phyloP scores from a whole-genome alignment of 2,329 filamentous ascomycete genomes.

The Verticillium alfalfae region DNA sequence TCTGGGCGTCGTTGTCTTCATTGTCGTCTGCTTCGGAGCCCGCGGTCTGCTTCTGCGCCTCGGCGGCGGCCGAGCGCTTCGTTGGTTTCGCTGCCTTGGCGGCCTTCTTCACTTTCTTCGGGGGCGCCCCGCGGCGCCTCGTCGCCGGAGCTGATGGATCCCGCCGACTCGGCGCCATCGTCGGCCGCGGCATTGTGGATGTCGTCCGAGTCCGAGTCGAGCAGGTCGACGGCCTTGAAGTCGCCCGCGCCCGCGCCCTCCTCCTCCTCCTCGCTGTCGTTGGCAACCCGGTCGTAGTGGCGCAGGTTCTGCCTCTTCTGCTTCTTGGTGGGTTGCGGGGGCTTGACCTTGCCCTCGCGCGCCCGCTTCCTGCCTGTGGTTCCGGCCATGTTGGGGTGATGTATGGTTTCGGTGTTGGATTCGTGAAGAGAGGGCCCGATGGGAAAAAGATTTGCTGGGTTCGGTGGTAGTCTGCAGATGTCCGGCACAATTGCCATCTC shows the following conservation, averaged over 20 bases:
- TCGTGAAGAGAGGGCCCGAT: not conserved
- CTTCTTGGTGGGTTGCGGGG: conserved; percentile 42
- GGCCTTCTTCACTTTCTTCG: conserved; percentile 19
- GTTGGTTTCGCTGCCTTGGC: conserved; percentile 13
- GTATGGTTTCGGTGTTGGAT: not conserved
- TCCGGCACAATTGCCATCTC: not conserved
- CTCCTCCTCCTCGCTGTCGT: conserved; percentile 29
- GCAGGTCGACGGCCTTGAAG: conserved; percentile 46
- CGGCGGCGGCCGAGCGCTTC: conserved; percentile 12
- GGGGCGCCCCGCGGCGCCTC: conserved; percentile 25
- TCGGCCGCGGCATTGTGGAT: conserved; percentile 48
- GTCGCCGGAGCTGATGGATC: conserved; percentile 26
- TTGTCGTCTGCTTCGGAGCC: conserved; percentile 25
- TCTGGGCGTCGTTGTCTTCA: no score
- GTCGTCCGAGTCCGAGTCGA: conserved; percentile 53
- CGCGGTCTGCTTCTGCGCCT: conserved; percentile 24
- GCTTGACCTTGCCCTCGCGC: conserved; percentile 23
- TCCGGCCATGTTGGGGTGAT: conserved; percentile 17
- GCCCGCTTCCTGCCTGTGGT: conserved; percentile 24
- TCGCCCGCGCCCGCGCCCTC: conserved; percentile 16
- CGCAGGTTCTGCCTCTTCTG: conserved; percentile 38
- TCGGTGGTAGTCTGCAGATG: not conserved
- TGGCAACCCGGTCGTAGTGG: conserved; percentile 39
- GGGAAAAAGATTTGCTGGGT: not conserved
- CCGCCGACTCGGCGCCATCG: conserved; percentile 35